Base-by-base conservation (phyloP, 2,329 filamentous ascomycete genomes). In the Botrytis porri region DNA sequence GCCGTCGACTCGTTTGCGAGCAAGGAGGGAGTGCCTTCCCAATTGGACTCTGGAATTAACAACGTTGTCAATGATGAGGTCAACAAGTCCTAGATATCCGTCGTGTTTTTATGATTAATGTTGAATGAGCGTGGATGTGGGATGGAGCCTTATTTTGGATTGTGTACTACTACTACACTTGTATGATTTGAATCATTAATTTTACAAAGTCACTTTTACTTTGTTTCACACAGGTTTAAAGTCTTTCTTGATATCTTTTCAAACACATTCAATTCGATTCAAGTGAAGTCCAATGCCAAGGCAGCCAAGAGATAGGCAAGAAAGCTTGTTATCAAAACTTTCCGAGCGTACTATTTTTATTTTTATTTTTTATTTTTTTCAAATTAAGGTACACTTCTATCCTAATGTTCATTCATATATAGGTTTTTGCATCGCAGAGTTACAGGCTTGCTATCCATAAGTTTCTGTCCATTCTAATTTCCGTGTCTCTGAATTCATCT, bases 11-110 rank as follows among this genome's bases (percentile, higher is more conserved):
- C 77, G 43, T 78, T 80, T 39, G 81, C 81, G 20, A 74, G 75
- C 70, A 81, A 80, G 75, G 81, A 82, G 73, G 81, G 80, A 25
- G 6, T 82, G 5, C 77, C 81, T 3, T 78, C 80, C 35, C 78
- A 75, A 18, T 16, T 78, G 1, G 80, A 82, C 72, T 79, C 81
- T 3, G 80, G 80, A 75, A 76, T 82, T 1, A 72, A 73, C 45
- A 73, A 59, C 41, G 14, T 65, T 37, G 59, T 71, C 29, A 65
- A 71, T 37, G 63, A 72, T 18, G 69, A 65, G 14, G n/a, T 61
- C 41, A 62, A 60, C 39, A 39, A 72, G n/a, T 65, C 57, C 39
- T 71, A 71, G 43, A 43, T 3, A 12, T n/a, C 9, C 43, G 18
- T 22, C 4, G n/a, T 16, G 6, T 41, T 32, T n/a, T 66, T 22